phyloP scores from a whole-genome alignment of 768 basidiomycete genomes.

The Mycena amicta region DNA sequence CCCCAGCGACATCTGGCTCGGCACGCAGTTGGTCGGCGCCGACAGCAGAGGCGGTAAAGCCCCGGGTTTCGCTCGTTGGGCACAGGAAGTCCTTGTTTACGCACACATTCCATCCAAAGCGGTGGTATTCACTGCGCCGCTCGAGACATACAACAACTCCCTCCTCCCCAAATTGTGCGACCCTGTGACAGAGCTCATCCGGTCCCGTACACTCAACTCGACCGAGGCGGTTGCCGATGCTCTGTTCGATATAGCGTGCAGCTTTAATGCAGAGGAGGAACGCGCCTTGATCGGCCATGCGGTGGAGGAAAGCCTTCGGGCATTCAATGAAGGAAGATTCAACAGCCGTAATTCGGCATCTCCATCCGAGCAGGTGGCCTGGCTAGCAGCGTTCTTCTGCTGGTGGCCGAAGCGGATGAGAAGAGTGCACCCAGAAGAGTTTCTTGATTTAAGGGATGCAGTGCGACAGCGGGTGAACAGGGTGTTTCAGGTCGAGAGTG shows the following conservation, averaged over 20 bases:
- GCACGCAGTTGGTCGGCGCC: conserved; percentile 3
- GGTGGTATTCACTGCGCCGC: conserved; percentile 4
- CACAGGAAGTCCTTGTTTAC: conserved; percentile 3
- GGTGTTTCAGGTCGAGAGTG: background rate
- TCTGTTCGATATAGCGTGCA: background rate
- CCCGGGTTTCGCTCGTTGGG: conserved; percentile 3
- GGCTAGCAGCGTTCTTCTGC: background rate
- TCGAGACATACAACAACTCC: background rate
- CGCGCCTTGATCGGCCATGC: background rate
- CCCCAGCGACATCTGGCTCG: background rate
- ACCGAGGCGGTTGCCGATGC: background rate
- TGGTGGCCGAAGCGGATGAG: conserved; percentile 9
- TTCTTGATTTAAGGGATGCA: background rate
- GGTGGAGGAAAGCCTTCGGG: background rate
- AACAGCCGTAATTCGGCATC: background rate
- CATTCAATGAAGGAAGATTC: background rate
- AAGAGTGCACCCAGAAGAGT: background rate
- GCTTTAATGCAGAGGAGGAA: background rate
- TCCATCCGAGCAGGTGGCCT: background rate
- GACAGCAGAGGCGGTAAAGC: background rate
- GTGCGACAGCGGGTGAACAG: background rate
- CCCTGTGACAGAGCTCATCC: background rate
- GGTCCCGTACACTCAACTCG: background rate
- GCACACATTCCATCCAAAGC: background rate
- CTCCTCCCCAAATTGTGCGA: conserved; percentile 7